Conservation (phyloP, 331 rosid species). For the Saraca asoca region DNA sequence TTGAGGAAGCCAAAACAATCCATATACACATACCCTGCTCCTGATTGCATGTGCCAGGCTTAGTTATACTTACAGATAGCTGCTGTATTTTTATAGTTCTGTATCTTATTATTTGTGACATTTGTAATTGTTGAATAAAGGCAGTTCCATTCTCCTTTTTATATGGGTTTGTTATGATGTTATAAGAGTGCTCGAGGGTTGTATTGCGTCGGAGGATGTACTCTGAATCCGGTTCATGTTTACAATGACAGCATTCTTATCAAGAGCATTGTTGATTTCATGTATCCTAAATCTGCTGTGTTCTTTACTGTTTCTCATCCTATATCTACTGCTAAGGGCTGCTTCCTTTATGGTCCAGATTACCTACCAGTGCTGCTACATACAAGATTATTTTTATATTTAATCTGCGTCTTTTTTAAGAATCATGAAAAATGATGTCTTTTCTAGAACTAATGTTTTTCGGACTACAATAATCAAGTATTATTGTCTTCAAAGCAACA, state of each 20-base stretch:
- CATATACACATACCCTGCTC: conserved; percentile 79
- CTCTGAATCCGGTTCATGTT: conserved; percentile 20
- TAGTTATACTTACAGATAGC: conserved; percentile 32
- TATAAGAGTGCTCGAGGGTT: conserved; percentile 46
- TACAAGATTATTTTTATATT: no score
- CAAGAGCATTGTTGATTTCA: conserved; percentile 37
- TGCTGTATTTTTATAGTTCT: conserved; percentile 34
- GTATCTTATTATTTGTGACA: conserved; percentile 45
- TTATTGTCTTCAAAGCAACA: no score
- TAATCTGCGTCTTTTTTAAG: no score
- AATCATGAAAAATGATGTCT: no score
- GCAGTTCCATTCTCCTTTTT: conserved; percentile 39
- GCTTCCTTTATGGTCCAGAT: no score
- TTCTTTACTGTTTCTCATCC: no score
- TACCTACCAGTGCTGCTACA: no score
- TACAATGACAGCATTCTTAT: conserved; percentile 42
- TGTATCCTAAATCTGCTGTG: no score
- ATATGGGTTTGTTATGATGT: conserved; percentile 40
- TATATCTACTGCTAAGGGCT: no score
- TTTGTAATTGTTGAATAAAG: conserved; percentile 49
- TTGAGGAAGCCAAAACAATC: conserved; percentile 79
- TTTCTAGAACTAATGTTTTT: no score
- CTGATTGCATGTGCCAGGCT: conserved; percentile 85
- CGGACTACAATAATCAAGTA: no score
- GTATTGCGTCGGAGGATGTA: conserved; percentile 42